These are phyloP conservation scores for Thecaphora thlaspeos DNA, from an alignment of 1,284 basidiomycete species.

Conservation along the genomic window DNA sequence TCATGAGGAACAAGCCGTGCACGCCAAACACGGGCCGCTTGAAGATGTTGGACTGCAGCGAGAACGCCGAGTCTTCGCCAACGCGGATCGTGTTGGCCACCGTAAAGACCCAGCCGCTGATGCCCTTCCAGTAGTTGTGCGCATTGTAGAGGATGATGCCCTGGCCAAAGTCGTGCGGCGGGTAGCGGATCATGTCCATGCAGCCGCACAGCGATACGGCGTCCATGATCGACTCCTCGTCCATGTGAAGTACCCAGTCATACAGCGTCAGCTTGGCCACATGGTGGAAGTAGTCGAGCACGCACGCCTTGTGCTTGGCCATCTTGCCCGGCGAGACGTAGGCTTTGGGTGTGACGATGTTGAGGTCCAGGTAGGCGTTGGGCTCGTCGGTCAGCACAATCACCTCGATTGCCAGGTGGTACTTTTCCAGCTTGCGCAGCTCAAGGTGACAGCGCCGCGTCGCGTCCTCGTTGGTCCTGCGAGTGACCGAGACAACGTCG, in stretches of 20 bases:
- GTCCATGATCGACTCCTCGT: conserved; percentile 60
- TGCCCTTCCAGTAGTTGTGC: conserved; percentile 59
- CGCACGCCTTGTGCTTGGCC: conserved; percentile 60
- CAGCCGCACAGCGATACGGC: conserved; percentile 59
- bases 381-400: conserved; percentile 60
- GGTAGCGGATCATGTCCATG: conserved; percentile 59
- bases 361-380: conserved; percentile 59
- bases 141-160: conserved; percentile 61
- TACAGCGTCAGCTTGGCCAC: conserved; percentile 59
- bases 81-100: conserved; percentile 60
- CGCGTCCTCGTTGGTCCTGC: conserved; percentile 59
- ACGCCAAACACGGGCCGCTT: conserved; percentile 60
- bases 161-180: conserved; percentile 60
- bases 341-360: conserved; percentile 60
- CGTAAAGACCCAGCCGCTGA: conserved; percentile 58
- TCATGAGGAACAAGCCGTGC: conserved; percentile 60
- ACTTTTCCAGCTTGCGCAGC: conserved; percentile 59
- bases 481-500: conserved; percentile 59
- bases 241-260: conserved; percentile 60
- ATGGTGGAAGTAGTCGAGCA: conserved; percentile 60
- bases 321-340: conserved; percentile 59
- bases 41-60: conserved; percentile 59
- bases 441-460: conserved; percentile 59
- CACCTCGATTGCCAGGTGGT: conserved; percentile 59
- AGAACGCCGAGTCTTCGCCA: conserved; percentile 60